Conservation (phyloP, 495 filamentous ascomycete genomes). For the Hypoxylon rickii region DNA sequence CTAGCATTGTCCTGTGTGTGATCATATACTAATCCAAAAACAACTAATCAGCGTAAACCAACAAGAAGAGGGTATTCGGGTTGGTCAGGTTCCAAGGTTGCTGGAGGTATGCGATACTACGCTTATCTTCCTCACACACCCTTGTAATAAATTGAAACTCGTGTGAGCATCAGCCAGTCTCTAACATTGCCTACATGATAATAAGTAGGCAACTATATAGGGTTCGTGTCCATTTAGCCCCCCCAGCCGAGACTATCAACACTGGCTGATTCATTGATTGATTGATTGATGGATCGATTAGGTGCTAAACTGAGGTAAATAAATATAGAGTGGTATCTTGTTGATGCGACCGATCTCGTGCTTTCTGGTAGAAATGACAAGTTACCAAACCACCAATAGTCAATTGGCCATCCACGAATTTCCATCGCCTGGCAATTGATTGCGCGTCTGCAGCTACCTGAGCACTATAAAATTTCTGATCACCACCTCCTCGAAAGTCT, state of each 20-base stretch:
- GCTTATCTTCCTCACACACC: constrained; percentile 19
- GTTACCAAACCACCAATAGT: background rate
- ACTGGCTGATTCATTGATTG: constrained; percentile 23
- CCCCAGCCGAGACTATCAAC: constrained; percentile 23
- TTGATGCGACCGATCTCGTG: background rate
- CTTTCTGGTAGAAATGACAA: background rate
- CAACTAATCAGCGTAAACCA: background rate
- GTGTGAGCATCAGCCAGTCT: constrained; percentile 21
- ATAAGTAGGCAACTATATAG: too few species aligned
- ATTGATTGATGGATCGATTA: background rate
- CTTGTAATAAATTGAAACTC: constrained; percentile 12
- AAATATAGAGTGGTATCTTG: too few species aligned
- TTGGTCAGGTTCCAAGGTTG: too few species aligned
- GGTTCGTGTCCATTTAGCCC: constrained; percentile 31
- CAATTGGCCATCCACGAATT: background rate
- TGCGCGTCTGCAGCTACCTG: background rate
- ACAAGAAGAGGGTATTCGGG: background rate
- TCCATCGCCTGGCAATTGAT: background rate
- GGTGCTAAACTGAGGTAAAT: background rate
- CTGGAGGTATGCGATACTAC: constrained; percentile 12
- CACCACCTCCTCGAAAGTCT: constrained; percentile 17
- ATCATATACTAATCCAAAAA: background rate
- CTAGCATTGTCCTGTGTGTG: too few species aligned
- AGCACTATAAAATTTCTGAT: background rate
- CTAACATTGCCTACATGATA: too few species aligned